Percentiles rank a stretch among this genome's conserved stretches.
These are phyloP conservation scores for Chrysochromulina tobinii DNA, from an alignment of 78 protist genomes.

Conservation along the genomic window DNA sequence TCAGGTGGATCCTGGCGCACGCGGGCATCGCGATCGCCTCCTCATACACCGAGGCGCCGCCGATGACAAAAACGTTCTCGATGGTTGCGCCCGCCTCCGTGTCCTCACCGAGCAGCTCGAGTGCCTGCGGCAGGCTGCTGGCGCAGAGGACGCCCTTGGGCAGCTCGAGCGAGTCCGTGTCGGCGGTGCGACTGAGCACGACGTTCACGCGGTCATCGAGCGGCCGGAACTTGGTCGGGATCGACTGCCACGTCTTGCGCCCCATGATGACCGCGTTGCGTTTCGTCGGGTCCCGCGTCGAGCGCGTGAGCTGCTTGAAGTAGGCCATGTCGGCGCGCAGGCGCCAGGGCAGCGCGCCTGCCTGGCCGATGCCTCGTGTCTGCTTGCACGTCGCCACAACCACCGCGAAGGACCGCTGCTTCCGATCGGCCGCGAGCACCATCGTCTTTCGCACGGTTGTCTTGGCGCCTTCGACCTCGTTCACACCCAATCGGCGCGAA, in stretches of 20 bases:
- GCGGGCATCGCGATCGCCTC: neutral
- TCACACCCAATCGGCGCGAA: no score
- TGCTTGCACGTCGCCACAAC: conserved; percentile 32
- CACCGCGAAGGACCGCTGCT: neutral
- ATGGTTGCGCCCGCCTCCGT: neutral
- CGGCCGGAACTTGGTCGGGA: conserved; percentile 53
- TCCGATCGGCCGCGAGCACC: no score
- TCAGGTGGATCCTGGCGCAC: neutral
- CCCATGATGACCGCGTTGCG: conserved; percentile 67
- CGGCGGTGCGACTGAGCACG: neutral
- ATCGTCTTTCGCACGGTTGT: no score
- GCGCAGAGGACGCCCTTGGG: neutral
- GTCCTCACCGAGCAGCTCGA: neutral
- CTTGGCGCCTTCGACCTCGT: no score
- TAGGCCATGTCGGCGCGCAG: conserved; percentile 51
- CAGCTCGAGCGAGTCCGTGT: neutral
- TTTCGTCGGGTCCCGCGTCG: neutral
- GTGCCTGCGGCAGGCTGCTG: neutral
- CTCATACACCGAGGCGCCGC: conserved; percentile 21
- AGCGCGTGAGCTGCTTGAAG: conserved; percentile 48
- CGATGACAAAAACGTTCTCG: conserved; percentile 18
- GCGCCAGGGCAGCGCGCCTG: conserved; percentile 54
- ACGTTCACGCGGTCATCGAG: conserved; percentile 51
- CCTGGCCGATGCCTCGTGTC: conserved; percentile 54
- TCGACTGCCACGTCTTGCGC: conserved; percentile 67